phyloP scores from a whole-genome alignment of 2,329 filamentous ascomycete genomes.

The Penicillium sp. region DNA sequence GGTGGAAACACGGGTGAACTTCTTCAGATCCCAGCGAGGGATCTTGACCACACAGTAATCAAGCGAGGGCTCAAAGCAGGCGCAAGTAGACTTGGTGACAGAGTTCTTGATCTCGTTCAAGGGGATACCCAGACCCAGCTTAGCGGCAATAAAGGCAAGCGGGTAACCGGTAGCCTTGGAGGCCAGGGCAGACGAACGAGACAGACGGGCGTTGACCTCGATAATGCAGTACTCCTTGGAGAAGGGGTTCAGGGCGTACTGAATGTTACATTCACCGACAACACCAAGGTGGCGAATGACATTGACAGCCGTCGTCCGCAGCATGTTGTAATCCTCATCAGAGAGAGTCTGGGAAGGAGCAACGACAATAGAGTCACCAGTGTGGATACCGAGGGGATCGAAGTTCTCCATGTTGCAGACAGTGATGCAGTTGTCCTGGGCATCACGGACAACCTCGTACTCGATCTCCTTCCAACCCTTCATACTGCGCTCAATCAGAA shows the following conservation, averaged over 20 bases:
- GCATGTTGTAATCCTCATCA: slow-evolving; percentile 99
- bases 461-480: slow-evolving; percentile 99
- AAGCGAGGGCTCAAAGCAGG: slow-evolving; percentile 96
- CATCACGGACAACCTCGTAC: slow-evolving; percentile 96
- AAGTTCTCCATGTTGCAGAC: slow-evolving; percentile 99
- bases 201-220: slow-evolving; percentile 96
- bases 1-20: slow-evolving; percentile 95
- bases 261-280: slow-evolving; percentile 98
- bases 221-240: slow-evolving; percentile 98
- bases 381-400: slow-evolving; percentile 96
- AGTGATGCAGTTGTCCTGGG: slow-evolving; percentile 96
- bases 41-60: slow-evolving; percentile 99
- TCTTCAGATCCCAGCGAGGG: slow-evolving; percentile 97
- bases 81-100: slow-evolving; percentile 92
- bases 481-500: slow-evolving; percentile 97
- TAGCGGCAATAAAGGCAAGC: slow-evolving; percentile 93
- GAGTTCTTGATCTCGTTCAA: slow-evolving; percentile 96
- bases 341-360: slow-evolving; percentile 95
- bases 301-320: slow-evolving; percentile 93
- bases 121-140: slow-evolving; percentile 91
- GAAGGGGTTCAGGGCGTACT: slow-evolving; percentile 94
- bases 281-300: slow-evolving; percentile 96
- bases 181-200: slow-evolving; percentile 89
- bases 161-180: slow-evolving; percentile 98
- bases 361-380: slow-evolving; percentile 96